phyloP scores from a whole-genome alignment of 108 stramenopile genomes.

The Nannochloropsis granulata region DNA sequence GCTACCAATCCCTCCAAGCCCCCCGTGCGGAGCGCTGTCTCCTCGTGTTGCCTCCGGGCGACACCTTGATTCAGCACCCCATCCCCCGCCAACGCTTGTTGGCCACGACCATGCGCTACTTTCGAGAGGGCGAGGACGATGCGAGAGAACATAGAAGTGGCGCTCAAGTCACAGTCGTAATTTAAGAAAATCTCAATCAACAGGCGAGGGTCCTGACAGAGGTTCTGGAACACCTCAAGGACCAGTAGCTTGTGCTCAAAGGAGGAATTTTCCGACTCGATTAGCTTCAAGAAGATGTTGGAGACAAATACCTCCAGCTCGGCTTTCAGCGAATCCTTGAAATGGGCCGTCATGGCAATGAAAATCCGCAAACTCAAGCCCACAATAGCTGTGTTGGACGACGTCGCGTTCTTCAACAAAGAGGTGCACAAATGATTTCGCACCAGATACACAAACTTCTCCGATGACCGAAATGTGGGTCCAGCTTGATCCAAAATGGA shows the following conservation, averaged over 20 bases:
- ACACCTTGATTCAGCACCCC: neutral
- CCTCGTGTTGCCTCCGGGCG: conserved; percentile 19
- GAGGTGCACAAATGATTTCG: conserved; percentile 77
- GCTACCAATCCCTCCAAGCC: conserved; percentile 35
- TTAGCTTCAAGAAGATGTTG: conserved; percentile 89
- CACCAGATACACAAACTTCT: conserved; percentile 70
- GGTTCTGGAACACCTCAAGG: conserved; percentile 69
- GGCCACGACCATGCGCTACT: conserved; percentile 17
- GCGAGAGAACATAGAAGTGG: conserved; percentile 75
- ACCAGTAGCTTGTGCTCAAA: conserved; percentile 81
- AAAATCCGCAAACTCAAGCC: conserved; percentile 79
- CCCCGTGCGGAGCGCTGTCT: conserved; percentile 29
- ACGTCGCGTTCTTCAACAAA: conserved; percentile 84
- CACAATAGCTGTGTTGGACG: conserved; percentile 60
- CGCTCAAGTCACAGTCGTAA: conserved; percentile 92
- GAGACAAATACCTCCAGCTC: conserved; percentile 97
- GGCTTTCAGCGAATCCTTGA: conserved; percentile 59
- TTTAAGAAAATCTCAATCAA: conserved; percentile 91
- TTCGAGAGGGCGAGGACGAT: conserved; percentile 77
- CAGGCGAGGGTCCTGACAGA: conserved; percentile 65
- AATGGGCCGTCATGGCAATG: conserved; percentile 67
- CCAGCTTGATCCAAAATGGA: conserved; percentile 58
- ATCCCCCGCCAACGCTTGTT: neutral
- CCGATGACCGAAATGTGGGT: conserved; percentile 42
- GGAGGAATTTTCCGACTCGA: conserved; percentile 79